Evolutionary conservation across 192 early-diverging fungal species (phyloP), one percentile per base, ranked within the genome.

Genomic region (Diversispora eburnea): DNA sequence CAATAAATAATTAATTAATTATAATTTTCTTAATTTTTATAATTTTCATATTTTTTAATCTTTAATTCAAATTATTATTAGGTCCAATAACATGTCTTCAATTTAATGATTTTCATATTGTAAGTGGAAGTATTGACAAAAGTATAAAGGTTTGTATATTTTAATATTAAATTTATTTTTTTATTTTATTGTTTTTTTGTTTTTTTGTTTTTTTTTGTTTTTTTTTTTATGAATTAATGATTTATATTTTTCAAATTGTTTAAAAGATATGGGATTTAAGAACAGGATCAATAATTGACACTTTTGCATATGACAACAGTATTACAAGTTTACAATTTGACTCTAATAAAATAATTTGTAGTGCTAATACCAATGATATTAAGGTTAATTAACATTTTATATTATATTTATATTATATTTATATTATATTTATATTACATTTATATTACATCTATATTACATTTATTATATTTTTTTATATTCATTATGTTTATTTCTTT

Each of bases 181-280:
- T 33, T 0, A 33, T 33, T 60, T 10, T 60, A n/a, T 33, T 33
- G 5, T 60, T 19, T 20, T 41, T 60, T 60, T 19, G 22, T 60
- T 41, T 15, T 64, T 4, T 15, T 42, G 10, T 41, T 3, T 13
- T 64, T 64, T 63, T 13, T 39, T 15, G 43, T 9, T 42, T 9
- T 64, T 42, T 43, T 5, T 45, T 13, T 22, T 45, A 39, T 19
- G 3, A 60, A 19, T 60, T 59, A 60, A 60, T 60, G 10, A 4
- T 60, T 33, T 19, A 8, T 25, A 3, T 60, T 5, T 33, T 60
- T 3, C 4, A 5, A 12, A 60, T 42, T 19, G 39, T 39, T 69
- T 22, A 15, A 3, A 54, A 89, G 79, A 81, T 92, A 42, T 93
- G 92, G 92, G 92, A 93, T 67, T 60, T 92, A 55, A 82, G 91